A percentile compares a stretch with the other conserved stretches of the same genome.
Conservation (phyloP, 1,284 basidiomycete genomes). For the Bondarzewia mesenterica region DNA sequence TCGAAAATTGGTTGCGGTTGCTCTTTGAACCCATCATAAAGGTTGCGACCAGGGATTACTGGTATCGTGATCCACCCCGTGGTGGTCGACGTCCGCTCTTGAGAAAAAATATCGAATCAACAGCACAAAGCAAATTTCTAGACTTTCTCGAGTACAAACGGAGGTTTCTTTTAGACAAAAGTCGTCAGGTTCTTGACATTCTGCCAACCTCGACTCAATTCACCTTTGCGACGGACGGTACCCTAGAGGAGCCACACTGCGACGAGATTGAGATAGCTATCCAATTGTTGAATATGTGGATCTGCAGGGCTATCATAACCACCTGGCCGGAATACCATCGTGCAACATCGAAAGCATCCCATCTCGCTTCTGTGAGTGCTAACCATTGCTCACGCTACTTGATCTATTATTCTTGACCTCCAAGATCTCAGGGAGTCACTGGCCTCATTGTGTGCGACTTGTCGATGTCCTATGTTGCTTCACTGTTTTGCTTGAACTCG, state of each 20-base stretch:
- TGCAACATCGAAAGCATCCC: slow-evolving; percentile 19
- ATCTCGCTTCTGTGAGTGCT: slow-evolving; percentile 18
- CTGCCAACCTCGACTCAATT: slow-evolving; percentile 10
- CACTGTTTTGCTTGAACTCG: neutral
- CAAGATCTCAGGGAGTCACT: neutral
- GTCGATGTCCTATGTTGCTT: no score
- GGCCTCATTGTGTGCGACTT: neutral
- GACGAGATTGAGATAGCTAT: slow-evolving; percentile 19
- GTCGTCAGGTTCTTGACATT: slow-evolving; percentile 4
- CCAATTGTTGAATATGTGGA: slow-evolving; percentile 24
- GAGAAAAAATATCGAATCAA: neutral
- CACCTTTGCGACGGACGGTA: slow-evolving; percentile 10
- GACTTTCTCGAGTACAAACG: slow-evolving; percentile 9
- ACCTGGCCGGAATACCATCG: slow-evolving; percentile 17
- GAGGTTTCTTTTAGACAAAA: slow-evolving; percentile 9
- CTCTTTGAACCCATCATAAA: slow-evolving; percentile 20
- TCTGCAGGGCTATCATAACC: slow-evolving; percentile 18
- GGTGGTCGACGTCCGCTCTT: neutral
- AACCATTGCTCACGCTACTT: neutral
- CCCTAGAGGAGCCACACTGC: slow-evolving; percentile 12
- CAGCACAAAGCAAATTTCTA: slow-evolving; percentile 8
- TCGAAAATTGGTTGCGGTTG: slow-evolving; percentile 18
- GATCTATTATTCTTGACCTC: neutral
- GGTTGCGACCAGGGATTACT: slow-evolving; percentile 20
- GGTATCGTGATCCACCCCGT: slow-evolving; percentile 4